Evolutionary conservation across 2,329 filamentous ascomycete species (phyloP), one percentile per base, ranked within the genome.

Genomic region (Fusarium incarnatum): DNA sequence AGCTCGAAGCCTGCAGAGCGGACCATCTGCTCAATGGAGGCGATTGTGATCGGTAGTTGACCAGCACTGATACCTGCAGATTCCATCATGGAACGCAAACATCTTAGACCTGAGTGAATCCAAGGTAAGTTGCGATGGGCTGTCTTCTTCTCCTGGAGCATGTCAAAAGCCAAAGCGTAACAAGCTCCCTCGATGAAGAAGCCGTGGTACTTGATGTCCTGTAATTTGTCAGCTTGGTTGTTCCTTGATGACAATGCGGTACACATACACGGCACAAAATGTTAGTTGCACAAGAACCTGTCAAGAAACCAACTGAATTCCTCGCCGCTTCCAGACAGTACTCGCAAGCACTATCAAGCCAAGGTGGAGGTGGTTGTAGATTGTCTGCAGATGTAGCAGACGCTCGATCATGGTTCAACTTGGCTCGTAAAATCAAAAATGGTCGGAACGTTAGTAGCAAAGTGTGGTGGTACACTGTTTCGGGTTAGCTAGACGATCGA

Each of bases 201-300:
- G 8, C 77, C 80, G 27, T 83, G 81, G 27, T 83, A 84, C 37
- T 81, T 81, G 6, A 83, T 72, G 74, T 82, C 79, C 82, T 84
- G 23, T 8, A 20, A 7, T 6, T 28, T 15, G 42, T 71, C 48
- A 74, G 62, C 30, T n/a, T n/a, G n/a, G n/a, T n/a, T n/a, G n/a
- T n/a, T n/a, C n/a, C n/a, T n/a, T n/a, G n/a, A n/a, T n/a, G n/a
- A n/a, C n/a, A n/a, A n/a, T n/a, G 8, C 3, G 23, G 13, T n/a
- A 20, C 20, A 59, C 73, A 45, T 78, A 83, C 82, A 70, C 76
- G 74, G 28, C 82, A 81, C 13, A 81, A 68, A 12, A 79, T 77
- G 50, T 83, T 83, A 4, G 76, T 73, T n/a, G 77, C 73, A 56
- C 78, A 82, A 2, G 80, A 79, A 46, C 81, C 80, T 22, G 77